Conservation (phyloP, 345 rosid genomes). For the Salix suchowensis region DNA sequence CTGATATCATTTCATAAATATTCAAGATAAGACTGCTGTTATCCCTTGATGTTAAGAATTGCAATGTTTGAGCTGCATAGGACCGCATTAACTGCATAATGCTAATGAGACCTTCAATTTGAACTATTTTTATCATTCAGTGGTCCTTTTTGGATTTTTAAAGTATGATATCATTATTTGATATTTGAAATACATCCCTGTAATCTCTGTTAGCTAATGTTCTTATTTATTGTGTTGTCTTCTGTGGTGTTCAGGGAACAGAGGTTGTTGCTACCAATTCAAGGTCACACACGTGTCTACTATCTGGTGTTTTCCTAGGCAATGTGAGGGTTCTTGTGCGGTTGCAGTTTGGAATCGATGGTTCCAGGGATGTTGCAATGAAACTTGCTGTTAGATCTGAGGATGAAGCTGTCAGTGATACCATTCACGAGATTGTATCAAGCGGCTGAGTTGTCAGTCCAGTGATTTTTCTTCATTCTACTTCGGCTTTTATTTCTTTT, state of each 20-base stretch:
- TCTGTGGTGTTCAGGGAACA: slow-evolving; percentile 56
- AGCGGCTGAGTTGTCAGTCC: slow-evolving; percentile 46
- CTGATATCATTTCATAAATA: neutral
- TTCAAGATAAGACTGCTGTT: neutral
- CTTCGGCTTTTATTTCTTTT: neutral
- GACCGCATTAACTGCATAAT: neutral
- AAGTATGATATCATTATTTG: neutral
- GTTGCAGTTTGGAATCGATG: slow-evolving; percentile 78
- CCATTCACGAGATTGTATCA: slow-evolving; percentile 84
- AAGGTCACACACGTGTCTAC: slow-evolving; percentile 85
- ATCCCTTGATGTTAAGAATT: neutral
- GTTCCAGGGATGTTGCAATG: slow-evolving; percentile 83
- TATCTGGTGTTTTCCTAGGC: slow-evolving; percentile 91
- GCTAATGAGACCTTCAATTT: neutral
- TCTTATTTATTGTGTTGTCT: neutral
- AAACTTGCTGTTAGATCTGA: slow-evolving; percentile 82
- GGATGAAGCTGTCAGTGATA: slow-evolving; percentile 66
- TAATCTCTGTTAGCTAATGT: neutral
- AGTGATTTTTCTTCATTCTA: neutral
- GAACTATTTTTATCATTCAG: neutral
- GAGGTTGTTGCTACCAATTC: slow-evolving; percentile 78
- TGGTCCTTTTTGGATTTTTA: neutral
- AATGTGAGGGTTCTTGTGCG: slow-evolving; percentile 72
- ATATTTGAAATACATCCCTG: neutral
- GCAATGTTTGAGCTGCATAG: neutral